Evolutionary conservation across 2,329 filamentous ascomycete genomes (phyloP).

Genomic region (Diatrype stigma): DNA sequence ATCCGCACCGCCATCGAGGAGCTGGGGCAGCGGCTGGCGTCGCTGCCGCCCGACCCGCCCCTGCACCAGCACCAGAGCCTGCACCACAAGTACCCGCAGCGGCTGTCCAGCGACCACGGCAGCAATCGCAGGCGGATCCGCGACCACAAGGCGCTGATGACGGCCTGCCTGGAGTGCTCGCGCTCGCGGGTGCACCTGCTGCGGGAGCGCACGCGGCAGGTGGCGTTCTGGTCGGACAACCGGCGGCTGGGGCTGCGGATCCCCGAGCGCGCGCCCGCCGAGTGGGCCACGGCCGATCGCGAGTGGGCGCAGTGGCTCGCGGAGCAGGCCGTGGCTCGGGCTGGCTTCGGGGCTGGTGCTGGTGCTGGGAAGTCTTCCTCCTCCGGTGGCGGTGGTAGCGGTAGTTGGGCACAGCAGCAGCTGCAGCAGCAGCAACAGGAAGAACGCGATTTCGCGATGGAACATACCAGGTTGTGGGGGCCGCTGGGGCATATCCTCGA

Average conservation of each 20-base stretch:
- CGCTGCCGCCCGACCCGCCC: too few relatives aligned
- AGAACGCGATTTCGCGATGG: too few relatives aligned
- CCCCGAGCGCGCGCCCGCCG: conserved; percentile 16
- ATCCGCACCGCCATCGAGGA: conserved; percentile 17
- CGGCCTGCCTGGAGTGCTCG: conserved; percentile 22
- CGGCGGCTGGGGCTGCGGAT: conserved; percentile 11
- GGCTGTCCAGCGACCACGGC: not conserved
- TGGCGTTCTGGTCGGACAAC: conserved; percentile 15
- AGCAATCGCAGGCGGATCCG: not conserved
- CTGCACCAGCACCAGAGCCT: not conserved
- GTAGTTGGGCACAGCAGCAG: too few relatives aligned
- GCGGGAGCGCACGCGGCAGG: conserved; percentile 20
- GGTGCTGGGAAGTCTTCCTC: too few relatives aligned
- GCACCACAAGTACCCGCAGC: not conserved
- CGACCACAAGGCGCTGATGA: conserved; percentile 16
- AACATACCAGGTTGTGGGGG: too few relatives aligned
- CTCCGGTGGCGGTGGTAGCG: too few relatives aligned
- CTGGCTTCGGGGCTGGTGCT: too few relatives aligned
- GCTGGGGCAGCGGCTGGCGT: conserved; percentile 5
- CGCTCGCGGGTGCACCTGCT: conserved; percentile 18
- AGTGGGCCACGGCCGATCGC: conserved; percentile 20
- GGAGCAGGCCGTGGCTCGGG: conserved; percentile 18
- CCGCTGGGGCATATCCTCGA: too few relatives aligned
- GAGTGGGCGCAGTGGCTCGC: conserved; percentile 24
- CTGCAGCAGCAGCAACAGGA: too few relatives aligned